Evolutionary conservation across 1,139 yeast genomes (phyloP), one percentile per base, ranked within the genome.

Genomic region (Yamadazyma trypodendri): DNA sequence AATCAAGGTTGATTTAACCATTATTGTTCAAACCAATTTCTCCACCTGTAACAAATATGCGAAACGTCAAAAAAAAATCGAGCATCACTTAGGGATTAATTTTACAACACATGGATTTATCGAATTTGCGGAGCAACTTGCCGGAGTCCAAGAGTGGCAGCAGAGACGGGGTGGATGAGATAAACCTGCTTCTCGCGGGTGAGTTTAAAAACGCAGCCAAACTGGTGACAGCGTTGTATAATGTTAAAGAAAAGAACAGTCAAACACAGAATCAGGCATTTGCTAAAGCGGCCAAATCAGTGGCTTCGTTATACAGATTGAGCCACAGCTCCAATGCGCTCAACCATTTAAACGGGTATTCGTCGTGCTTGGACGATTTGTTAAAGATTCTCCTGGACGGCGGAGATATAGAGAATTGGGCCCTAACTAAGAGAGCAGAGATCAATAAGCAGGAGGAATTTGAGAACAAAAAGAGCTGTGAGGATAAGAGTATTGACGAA

Each of bases 1-100:
- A 22, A 84, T 78, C 38, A 83, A 64, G 0, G 92, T 84, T 2
- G 90, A 81, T 53, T 79, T 79, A 56, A 84, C 86, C 86, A 80
- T 80, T n/a, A 31, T 27, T 31, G 29, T 13, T 20, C 16, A n/a
- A 20, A 16, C 16, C 31, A 14, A 18, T 20, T 29, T 17, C 13
- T 13, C n/a, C n/a, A 24, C 21, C 21, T 18, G 21, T 18, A 8
- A 18, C 21, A 18, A 11, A 15, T 7, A 6, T 28, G 30, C 30
- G 30, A 28, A 28, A 25, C 28, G 8, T 12, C 10, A 16, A n/a
- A 17, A 16, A 15, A 15, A 28, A 22, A 10, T 21, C 6, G 17
- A 15, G 24, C 24, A 29, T 29, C 32, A 14, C 17, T 24, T 13
- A 25, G 24, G 23, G 13, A 23, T 21, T 21, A 13, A 32, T 27